Base-by-base conservation (phyloP, 2,329 filamentous ascomycete genomes). In the Trichoderma guizhouense region DNA sequence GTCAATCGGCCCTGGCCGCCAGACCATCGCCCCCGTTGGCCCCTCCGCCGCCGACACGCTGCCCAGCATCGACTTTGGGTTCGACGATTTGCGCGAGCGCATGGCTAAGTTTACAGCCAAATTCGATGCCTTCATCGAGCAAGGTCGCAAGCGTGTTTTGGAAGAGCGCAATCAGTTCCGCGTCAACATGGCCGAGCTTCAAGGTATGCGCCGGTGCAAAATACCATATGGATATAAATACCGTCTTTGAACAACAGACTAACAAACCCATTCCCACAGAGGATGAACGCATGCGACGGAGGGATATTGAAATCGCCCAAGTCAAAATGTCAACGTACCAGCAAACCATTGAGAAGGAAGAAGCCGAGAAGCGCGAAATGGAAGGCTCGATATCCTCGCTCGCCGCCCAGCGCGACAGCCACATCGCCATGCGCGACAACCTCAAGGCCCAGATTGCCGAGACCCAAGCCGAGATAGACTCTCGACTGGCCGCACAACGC, bases 101-200 rank as follows among this genome's bases (percentile, higher is more conserved):
- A 98, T 99, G 96, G 88, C 91, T 69, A 93, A 93, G 74, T 99
- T 99, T 81, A 98, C 93, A 0, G 88, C 90, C 9, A 92, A 90
- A 76, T 99, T 99, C 77, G 96, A 99, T 79, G 90, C 91, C 0
- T 98, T 98, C 77, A 98, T 99, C 74, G 95, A 97, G 79, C 91
- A 93, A 74, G 94, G 95, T 0, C 89, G 95, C 64, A 97, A 97
- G 82, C 90, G 93, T 68, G 93, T 98, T 0, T 82, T 98, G 8
- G 94, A 98, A 78, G 95, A 98, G 84, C 90, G 94, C 79, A 98
- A 98, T 79, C 92, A 97, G 73, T 99, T 98, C 79, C 92, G 93
- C 74, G 92, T 96, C 84, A 97, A 93, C 77, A 85, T 98, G 28
- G 92, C 94, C 60, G 96, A 98, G 81, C 84, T 97, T 43, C 92